Base-by-base conservation (phyloP, 2,329 filamentous ascomycete species). In the Phoma herbarum region DNA sequence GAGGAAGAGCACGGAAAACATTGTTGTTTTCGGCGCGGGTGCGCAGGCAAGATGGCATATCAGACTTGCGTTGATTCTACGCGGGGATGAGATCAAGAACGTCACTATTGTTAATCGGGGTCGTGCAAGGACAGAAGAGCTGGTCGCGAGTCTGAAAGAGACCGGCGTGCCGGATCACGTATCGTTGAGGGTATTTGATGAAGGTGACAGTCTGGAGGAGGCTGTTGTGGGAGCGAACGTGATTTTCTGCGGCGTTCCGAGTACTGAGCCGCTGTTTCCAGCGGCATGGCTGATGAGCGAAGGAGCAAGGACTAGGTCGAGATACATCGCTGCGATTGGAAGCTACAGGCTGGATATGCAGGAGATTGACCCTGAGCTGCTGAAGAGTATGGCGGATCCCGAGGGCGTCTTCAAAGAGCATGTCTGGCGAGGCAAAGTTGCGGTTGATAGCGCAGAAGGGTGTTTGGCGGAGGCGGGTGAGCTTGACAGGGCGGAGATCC, bases 21-120 rank as follows among this genome's bases (percentile, higher is more conserved):
- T 83, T 1, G 66, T 84, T 10, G 77, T 84, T 1, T 82, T 84
- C 59, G 82, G 82, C 9, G 80, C 81, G 0, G 82, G 82, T 0
- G 78, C 79, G 42, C 82, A 84, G 63, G 81, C 81, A 0, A 75
- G 81, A 54, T 84, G 82, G 82, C 82, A 84, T 64, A 73, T 80
- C 3, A 75, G 81, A 16, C 70, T 84, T 4, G 79, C 79, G 0
- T 59, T 84, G 4, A 66, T 81, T 0, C 64, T 77, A 7, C 70
- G 67, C 10, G 68, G 63, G 61, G 61, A 69, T 0, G 74, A 78
- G 10, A 74, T 83, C 22, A 31, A 37, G 37, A 61, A 52, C 2
- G 61, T 75, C 8, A 68, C 67, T 0, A 41, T 73, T 8, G 64
- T 74, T 0, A 74, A 74, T 42, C 70, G 71, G 6, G 65, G 60